These are phyloP conservation scores for Periconia macrospinosa DNA, from an alignment of 2,329 filamentous ascomycete species.

Conservation along the genomic window DNA sequence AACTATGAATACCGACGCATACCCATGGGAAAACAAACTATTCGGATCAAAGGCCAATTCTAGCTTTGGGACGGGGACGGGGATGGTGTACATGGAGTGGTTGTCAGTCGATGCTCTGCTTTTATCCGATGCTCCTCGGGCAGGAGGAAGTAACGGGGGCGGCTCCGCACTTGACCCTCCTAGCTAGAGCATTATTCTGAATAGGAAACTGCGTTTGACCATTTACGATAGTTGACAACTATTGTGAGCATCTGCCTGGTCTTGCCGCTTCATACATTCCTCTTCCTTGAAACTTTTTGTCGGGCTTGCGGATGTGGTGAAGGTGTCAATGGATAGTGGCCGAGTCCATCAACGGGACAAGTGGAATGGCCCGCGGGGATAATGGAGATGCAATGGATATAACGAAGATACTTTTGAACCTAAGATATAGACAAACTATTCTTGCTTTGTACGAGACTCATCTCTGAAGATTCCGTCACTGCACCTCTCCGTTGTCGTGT, in stretches of 20 bases:
- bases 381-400: no score
- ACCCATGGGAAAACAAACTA: neutral
- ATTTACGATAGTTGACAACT: neutral
- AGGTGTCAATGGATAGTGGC: no score
- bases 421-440: no score
- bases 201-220: neutral
- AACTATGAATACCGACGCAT: neutral
- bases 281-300: no score
- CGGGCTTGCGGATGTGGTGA: no score
- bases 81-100: conserved; percentile 8
- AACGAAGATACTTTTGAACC: no score
- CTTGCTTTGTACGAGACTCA: no score
- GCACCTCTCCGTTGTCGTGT: no score
- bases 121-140: conserved; percentile 36
- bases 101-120: conserved; percentile 17
- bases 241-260: neutral
- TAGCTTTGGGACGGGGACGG: conserved; percentile 13
- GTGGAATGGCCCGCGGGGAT: no score
- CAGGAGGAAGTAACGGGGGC: conserved; percentile 15
- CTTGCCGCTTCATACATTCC: no score
- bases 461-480: no score
- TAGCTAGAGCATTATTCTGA: neutral
- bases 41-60: conserved; percentile 11
- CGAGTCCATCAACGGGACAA: no score
- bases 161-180: conserved; percentile 7